phyloP scores from a whole-genome alignment of 345 rosid genomes.

The Pseudoturritis turrita region DNA sequence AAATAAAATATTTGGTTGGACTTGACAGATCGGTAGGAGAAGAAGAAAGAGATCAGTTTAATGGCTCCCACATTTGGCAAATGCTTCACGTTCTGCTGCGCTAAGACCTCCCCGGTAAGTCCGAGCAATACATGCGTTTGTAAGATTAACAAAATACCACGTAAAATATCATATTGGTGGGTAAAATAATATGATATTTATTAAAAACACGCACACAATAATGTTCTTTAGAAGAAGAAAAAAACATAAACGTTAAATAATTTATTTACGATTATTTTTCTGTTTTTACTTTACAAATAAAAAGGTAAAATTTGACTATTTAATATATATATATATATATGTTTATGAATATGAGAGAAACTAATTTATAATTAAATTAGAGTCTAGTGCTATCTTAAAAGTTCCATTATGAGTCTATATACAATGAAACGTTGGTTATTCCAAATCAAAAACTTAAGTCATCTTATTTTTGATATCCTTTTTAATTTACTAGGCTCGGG shows the following conservation, averaged over 20 bases:
- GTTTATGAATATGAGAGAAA: background rate
- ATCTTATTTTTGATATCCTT: background rate
- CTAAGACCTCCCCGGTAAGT: conserved; percentile 30
- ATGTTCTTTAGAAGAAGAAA: no score
- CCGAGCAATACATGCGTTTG: background rate
- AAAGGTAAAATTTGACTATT: no score
- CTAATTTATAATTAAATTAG: background rate
- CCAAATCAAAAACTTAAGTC: background rate
- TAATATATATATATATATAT: background rate
- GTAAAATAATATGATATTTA: no score
- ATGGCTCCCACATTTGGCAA: conserved; percentile 31
- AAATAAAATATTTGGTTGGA: background rate
- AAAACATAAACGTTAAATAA: no score
- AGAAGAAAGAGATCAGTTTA: background rate
- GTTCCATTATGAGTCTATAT: background rate
- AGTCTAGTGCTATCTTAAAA: background rate
- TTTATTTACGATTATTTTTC: no score
- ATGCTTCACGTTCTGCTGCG: conserved; percentile 30
- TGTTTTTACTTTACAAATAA: no score
- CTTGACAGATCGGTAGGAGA: conserved; percentile 5
- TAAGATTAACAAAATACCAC: no score
- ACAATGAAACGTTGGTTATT: background rate
- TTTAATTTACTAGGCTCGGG: background rate
- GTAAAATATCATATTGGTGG: background rate
- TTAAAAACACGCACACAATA: no score